A percentile compares a stretch with the other conserved stretches of the same genome.
Conservation (phyloP, 371 early-diverging fungal genomes). For the Lichtheimia ornata region DNA sequence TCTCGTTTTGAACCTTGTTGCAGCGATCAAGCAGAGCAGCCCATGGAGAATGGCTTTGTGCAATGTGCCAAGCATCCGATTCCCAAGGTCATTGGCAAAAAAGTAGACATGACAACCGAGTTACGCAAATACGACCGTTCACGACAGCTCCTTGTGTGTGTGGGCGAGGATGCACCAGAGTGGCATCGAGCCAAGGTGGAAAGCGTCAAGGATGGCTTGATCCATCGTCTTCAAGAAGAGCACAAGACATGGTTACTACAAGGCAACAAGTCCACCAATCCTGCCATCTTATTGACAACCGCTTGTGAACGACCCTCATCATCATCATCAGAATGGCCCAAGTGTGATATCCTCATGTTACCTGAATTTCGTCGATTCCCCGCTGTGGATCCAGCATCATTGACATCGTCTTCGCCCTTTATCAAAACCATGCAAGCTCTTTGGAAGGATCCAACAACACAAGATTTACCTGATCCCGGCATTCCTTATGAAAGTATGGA, state of each 20-base stretch:
- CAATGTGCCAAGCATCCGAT: constrained; percentile 48
- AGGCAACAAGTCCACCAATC: constrained; percentile 3
- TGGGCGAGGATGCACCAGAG: constrained; percentile 40
- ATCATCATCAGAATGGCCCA: constrained; percentile 9
- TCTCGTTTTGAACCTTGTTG: constrained; percentile 49
- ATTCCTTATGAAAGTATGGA: constrained; percentile 14
- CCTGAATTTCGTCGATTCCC: constrained; percentile 40
- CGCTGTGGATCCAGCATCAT: constrained; percentile 12
- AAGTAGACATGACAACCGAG: constrained; percentile 36
- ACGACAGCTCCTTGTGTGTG: constrained; percentile 46
- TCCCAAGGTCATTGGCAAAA: constrained; percentile 40
- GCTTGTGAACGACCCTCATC: constrained; percentile 27
- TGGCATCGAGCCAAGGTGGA: constrained; percentile 49
- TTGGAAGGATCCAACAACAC: constrained; percentile 23
- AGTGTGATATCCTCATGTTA: constrained; percentile 35
- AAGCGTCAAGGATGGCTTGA: constrained; percentile 25
- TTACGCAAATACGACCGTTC: constrained; percentile 18
- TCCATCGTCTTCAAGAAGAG: constrained; percentile 6
- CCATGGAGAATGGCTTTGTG: constrained; percentile 34
- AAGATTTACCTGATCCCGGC: no score
- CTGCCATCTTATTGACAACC: constrained; percentile 19
- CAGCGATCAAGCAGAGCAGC: constrained; percentile 16
- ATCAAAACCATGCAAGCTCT: constrained; percentile 20
- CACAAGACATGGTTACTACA: constrained; percentile 3
- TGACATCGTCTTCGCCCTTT: constrained; percentile 10